These are phyloP conservation scores for Suillus placidus DNA, from an alignment of 768 basidiomycete genomes.

Conservation along the genomic window DNA sequence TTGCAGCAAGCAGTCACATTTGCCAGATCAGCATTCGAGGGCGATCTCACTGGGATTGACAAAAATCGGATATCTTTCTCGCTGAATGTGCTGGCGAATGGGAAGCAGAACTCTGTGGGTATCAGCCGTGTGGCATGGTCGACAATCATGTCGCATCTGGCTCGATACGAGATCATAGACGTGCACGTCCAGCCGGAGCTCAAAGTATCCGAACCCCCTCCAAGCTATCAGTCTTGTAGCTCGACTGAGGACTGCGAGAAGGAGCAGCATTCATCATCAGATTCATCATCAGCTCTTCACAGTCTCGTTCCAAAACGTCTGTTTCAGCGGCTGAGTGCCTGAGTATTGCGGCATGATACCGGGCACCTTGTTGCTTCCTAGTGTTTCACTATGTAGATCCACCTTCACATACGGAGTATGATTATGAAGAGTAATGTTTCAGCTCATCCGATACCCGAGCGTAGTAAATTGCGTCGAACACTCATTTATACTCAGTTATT, in stretches of 20 bases:
- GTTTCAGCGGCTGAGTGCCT: conserved; percentile 13
- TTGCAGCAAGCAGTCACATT: conserved; percentile 51
- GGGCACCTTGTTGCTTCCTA: not conserved
- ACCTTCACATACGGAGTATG: not conserved
- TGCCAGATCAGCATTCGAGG: conserved; percentile 52
- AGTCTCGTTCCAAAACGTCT: conserved; percentile 20
- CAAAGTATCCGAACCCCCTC: conserved; percentile 36
- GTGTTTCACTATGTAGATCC: not conserved
- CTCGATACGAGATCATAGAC: conserved; percentile 52
- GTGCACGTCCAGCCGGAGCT: conserved; percentile 41
- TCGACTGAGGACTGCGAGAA: conserved; percentile 19
- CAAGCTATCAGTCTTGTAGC: conserved; percentile 36
- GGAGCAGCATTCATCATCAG: not conserved
- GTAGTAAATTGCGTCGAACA: not conserved
- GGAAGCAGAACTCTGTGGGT: conserved; percentile 40
- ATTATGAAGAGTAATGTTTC: not conserved
- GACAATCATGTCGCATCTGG: conserved; percentile 41
- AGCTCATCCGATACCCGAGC: not conserved
- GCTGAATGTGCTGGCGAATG: conserved; percentile 37
- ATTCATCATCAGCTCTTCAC: not conserved
- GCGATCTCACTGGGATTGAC: conserved; percentile 38
- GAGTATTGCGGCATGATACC: not conserved
- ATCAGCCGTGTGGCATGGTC: conserved; percentile 59
- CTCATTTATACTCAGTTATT: not conserved
- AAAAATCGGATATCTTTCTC: conserved; percentile 49